A percentile compares a stretch with the other conserved stretches of the same genome.
These are phyloP conservation scores for Fagopyrum homotropicum DNA, from an alignment of 148 eudicot genomes.

Conservation along the genomic window DNA sequence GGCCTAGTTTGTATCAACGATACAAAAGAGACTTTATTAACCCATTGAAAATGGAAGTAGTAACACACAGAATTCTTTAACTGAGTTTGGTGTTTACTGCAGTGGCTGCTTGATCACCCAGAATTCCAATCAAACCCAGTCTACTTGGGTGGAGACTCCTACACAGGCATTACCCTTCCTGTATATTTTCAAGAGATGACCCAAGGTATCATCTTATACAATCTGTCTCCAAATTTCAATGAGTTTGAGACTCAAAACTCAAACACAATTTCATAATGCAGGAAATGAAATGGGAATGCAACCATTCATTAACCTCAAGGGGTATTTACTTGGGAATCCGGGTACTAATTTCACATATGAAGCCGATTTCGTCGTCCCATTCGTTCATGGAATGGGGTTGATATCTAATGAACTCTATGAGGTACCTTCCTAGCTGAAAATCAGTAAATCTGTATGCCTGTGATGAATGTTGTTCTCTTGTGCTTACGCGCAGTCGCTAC, in stretches of 20 bases:
- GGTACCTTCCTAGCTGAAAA: conserved; percentile 12
- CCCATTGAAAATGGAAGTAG: too few relatives aligned
- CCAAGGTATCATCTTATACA: conserved; percentile 18
- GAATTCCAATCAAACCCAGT: conserved; percentile 40
- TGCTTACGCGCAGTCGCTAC: conserved; percentile 18
- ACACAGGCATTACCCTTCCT: conserved; percentile 51
- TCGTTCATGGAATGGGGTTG: conserved; percentile 41
- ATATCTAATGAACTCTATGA: conserved; percentile 33
- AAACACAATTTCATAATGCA: conserved; percentile 19
- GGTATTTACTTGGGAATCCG: conserved; percentile 37
- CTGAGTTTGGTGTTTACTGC: not conserved
- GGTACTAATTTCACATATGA: conserved; percentile 15
- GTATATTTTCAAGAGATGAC: conserved; percentile 24
- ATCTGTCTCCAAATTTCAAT: not conserved
- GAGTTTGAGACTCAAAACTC: not conserved
- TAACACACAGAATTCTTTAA: too few relatives aligned
- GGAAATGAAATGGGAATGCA: conserved; percentile 37
- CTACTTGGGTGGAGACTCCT: conserved; percentile 67
- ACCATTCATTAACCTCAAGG: conserved; percentile 47
- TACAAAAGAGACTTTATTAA: too few relatives aligned
- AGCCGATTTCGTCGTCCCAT: conserved; percentile 20
- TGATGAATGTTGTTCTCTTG: not conserved
- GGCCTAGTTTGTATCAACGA: too few relatives aligned
- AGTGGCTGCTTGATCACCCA: conserved; percentile 48
- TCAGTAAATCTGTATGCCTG: not conserved